Percentiles rank a stretch among this genome's conserved stretches.
Conservation (phyloP, 352 stramenopile genomes). For the Pythium insidiosum region DNA sequence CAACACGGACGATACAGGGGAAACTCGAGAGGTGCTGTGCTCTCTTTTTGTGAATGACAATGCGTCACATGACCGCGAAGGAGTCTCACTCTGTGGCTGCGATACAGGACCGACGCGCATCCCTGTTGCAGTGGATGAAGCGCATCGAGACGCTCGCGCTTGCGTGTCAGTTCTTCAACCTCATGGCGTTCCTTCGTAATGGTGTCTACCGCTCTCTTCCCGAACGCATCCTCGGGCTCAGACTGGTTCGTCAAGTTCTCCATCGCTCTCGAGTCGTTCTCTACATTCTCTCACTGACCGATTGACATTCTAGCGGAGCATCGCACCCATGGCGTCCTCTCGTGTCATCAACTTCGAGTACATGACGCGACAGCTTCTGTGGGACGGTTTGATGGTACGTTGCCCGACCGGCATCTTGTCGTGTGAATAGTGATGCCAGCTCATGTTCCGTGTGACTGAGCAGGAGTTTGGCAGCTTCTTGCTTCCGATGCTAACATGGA, state of each 20-base stretch:
- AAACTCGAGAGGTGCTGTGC: slow-evolving; percentile 5
- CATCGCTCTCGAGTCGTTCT: too few relatives aligned
- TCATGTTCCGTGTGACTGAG: too few relatives aligned
- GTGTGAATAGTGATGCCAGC: too few relatives aligned
- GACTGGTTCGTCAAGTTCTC: slow-evolving; percentile 35
- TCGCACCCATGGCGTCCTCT: slow-evolving; percentile 34
- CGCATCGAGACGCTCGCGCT: slow-evolving; percentile 63
- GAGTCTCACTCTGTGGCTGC: background rate
- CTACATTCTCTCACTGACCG: too few relatives aligned
- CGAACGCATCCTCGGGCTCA: slow-evolving; percentile 59
- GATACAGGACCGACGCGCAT: slow-evolving; percentile 19
- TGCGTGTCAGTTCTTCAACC: slow-evolving; percentile 57
- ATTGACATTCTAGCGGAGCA: too few relatives aligned
- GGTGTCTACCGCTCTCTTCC: slow-evolving; percentile 64
- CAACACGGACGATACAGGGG: slow-evolving; percentile 1
- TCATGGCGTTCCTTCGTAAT: slow-evolving; percentile 66
- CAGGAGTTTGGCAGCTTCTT: slow-evolving; percentile 80
- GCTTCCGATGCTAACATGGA: slow-evolving; percentile 66
- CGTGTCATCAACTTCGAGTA: slow-evolving; percentile 83
- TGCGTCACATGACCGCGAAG: too few relatives aligned
- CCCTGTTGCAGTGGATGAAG: slow-evolving; percentile 49
- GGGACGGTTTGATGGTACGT: slow-evolving; percentile 71
- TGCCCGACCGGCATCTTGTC: too few relatives aligned
- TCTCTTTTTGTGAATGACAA: too few relatives aligned
- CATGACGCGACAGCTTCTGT: slow-evolving; percentile 81